Evolutionary conservation across 805 yeast genomes (phyloP), one percentile per base, ranked within the genome.

Genomic region (Candida saitoana): DNA sequence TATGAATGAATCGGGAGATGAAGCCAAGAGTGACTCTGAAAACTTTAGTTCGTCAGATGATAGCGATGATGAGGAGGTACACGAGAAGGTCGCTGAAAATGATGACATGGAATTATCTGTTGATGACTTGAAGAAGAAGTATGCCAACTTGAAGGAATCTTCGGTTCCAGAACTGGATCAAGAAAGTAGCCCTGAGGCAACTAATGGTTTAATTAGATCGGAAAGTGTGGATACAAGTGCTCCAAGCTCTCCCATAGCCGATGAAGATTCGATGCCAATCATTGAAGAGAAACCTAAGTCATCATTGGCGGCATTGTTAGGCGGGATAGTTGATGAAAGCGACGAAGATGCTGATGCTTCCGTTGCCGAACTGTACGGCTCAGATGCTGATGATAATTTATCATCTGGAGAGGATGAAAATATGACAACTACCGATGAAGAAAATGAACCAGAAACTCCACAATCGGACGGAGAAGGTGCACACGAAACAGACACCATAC

Each of bases 101-200:
- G 71, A 68, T 34, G 87, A 80, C 48, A 68, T 67, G 48, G 62
- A 71, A 19, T 61, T 82, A 33, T 63, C 82, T 0, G 69, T 80
- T 1, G 84, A 79, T 34, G 76, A 79, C 53, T 69, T 81, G 49
- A 65, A 67, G 35, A 67, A 69, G 46, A 81, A 84, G 58, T 80
- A 84, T 52, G 72, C 79, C 16, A 56, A 65, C 30, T 44, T 80
- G 43, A 62, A 67, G 18, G 52, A 52, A 3, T 24, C 42, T 16
- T 18, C 45, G 5, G 36, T 29, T 29, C 36, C 42, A 5, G 27
- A 22, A 22, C 27, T 22, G 27, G 35, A 7, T 2, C 18, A 34
- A 9, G 27, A 35, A 16, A 44, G 35, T 15, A 68, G 67, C 41
- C 52, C 65, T 2, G 68, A 63, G 16, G 65, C 63, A 25, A 65